These are phyloP conservation scores for Monosporascus sp. DNA, from an alignment of 2,329 filamentous ascomycete species.

Conservation along the genomic window DNA sequence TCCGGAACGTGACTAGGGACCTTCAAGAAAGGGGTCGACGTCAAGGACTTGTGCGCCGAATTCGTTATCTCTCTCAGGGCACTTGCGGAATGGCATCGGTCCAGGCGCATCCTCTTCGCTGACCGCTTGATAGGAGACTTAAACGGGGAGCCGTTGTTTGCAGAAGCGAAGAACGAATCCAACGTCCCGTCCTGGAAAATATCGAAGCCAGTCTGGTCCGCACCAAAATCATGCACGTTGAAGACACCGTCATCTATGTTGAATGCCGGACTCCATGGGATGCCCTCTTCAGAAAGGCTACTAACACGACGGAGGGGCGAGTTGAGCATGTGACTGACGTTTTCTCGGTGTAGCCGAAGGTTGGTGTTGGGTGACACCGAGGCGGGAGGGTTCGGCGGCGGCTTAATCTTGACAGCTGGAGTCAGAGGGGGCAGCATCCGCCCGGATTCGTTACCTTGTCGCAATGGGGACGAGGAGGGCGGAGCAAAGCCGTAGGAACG, in stretches of 20 bases:
- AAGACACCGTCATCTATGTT: constrained; percentile 54
- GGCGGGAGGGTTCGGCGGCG: constrained; percentile 51
- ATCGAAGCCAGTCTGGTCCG: constrained; percentile 52
- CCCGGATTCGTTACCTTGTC: constrained; percentile 44
- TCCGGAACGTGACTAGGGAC: constrained; percentile 35
- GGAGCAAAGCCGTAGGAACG: constrained; percentile 49
- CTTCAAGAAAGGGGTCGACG: constrained; percentile 46
- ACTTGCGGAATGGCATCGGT: constrained; percentile 58
- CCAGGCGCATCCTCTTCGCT: constrained; percentile 52
- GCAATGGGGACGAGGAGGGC: constrained; percentile 64
- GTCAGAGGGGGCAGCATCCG: constrained; percentile 74
- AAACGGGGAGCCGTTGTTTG: constrained; percentile 57
- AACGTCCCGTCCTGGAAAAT: constrained; percentile 49
- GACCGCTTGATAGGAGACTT: constrained; percentile 68
- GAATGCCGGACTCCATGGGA: constrained; percentile 64
- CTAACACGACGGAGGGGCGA: constrained; percentile 53
- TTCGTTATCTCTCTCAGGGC: constrained; percentile 57
- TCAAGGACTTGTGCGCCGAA: constrained; percentile 44
- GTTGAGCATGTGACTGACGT: constrained; percentile 68
- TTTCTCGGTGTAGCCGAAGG: constrained; percentile 78
- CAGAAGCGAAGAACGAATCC: constrained; percentile 38
- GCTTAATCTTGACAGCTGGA: constrained; percentile 75
- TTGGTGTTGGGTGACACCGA: constrained; percentile 93
- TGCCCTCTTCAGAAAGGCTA: constrained; percentile 41
- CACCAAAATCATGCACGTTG: constrained; percentile 43